phyloP scores from a whole-genome alignment of 805 yeast genomes.

The Saccharomycopsis javanensis region DNA sequence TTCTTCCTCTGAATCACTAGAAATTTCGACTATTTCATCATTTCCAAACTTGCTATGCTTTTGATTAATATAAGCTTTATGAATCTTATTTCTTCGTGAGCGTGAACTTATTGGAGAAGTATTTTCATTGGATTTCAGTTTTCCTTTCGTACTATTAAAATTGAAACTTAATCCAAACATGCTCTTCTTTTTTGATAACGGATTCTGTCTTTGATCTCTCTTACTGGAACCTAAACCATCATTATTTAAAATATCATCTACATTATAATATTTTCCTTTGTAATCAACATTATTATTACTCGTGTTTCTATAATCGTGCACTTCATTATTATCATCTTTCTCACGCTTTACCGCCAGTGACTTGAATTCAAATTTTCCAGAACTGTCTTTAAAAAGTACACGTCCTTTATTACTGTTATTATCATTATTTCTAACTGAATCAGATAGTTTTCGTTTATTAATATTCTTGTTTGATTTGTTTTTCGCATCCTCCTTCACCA shows the following conservation, averaged over 20 bases:
- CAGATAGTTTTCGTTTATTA: neutral
- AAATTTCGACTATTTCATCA: slow-evolving; percentile 1
- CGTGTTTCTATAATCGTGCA: neutral
- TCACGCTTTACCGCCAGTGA: slow-evolving; percentile 9
- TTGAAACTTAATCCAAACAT: neutral
- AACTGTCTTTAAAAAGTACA: neutral
- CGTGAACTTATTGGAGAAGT: neutral
- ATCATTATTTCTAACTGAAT: neutral
- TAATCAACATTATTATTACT: neutral
- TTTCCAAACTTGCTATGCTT: neutral
- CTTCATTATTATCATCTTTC: neutral
- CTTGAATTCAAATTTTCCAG: slow-evolving; percentile 7
- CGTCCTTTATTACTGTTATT: slow-evolving; percentile 1
- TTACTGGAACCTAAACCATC: neutral
- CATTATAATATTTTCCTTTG: neutral
- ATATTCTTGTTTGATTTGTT: neutral
- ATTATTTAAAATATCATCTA: neutral
- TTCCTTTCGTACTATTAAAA: neutral
- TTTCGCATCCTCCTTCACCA: slow-evolving; percentile 10
- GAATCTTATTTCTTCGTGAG: neutral
- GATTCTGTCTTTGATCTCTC: neutral
- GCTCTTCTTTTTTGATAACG: neutral
- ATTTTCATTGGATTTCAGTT: neutral
- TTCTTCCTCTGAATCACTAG: neutral
- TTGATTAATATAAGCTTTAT: neutral